Conservation (phyloP, 2,329 filamentous ascomycete species). For the Coccinonectria pachysandricola region DNA sequence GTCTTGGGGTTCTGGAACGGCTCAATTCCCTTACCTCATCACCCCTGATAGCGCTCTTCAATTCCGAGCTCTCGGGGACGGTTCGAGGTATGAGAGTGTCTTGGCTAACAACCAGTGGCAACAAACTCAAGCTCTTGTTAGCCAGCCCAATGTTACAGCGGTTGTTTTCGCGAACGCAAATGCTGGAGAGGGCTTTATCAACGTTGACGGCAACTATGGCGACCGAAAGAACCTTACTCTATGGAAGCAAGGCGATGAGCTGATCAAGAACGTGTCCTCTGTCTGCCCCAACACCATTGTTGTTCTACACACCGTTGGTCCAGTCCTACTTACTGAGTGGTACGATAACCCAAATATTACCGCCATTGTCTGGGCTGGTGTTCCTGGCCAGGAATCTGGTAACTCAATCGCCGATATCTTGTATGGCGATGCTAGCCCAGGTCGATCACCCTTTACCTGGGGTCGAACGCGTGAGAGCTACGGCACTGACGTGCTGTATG, state of each 20-base stretch:
- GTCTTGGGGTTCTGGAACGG: slow-evolving; percentile 69
- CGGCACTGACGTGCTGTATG: slow-evolving; percentile 54
- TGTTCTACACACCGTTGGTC: slow-evolving; percentile 75
- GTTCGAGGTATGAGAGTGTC: slow-evolving; percentile 53
- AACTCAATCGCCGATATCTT: slow-evolving; percentile 73
- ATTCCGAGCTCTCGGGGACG: slow-evolving; percentile 49
- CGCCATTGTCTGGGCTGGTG: slow-evolving; percentile 71
- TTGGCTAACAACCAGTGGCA: slow-evolving; percentile 53
- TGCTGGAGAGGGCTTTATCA: slow-evolving; percentile 79
- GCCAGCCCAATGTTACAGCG: slow-evolving; percentile 54
- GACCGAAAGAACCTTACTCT: slow-evolving; percentile 89
- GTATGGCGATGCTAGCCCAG: slow-evolving; percentile 72
- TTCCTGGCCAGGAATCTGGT: slow-evolving; percentile 76
- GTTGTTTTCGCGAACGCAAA: slow-evolving; percentile 87
- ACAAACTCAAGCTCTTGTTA: slow-evolving; percentile 50
- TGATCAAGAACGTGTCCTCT: slow-evolving; percentile 72
- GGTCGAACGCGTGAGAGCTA: slow-evolving; percentile 58
- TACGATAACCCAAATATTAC: slow-evolving; percentile 69
- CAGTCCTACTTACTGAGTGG: slow-evolving; percentile 67
- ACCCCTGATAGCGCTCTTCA: slow-evolving; percentile 64
- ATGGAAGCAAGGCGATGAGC: slow-evolving; percentile 70
- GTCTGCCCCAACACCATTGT: slow-evolving; percentile 84
- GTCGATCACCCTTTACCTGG: slow-evolving; percentile 72
- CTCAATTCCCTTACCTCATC: slow-evolving; percentile 66
- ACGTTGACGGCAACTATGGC: slow-evolving; percentile 70